Evolutionary conservation across 371 early-diverging fungal genomes (phyloP).

Genomic region (Syncephalastrum contaminatum): DNA sequence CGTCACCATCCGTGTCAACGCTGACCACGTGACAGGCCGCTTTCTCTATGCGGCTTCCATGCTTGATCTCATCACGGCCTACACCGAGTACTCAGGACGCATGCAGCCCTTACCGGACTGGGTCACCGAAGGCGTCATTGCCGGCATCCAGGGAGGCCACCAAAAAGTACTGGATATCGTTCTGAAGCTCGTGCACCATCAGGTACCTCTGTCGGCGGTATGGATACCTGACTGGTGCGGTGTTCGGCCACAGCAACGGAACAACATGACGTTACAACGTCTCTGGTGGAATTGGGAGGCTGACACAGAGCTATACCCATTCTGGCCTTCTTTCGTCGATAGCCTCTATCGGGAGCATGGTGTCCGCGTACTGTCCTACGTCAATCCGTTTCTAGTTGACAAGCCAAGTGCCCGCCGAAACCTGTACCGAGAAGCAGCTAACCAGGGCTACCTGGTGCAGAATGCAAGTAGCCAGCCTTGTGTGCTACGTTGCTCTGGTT

Average conservation of each 20-base stretch:
- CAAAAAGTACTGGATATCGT: slow-evolving; percentile 35
- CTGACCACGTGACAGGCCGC: slow-evolving; percentile 31
- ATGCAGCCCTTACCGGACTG: slow-evolving; percentile 52
- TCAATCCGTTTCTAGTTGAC: slow-evolving; percentile 37
- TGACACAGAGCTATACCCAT: slow-evolving; percentile 39
- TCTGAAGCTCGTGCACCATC: slow-evolving; percentile 19
- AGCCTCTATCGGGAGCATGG: slow-evolving; percentile 16
- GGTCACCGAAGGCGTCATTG: slow-evolving; percentile 42
- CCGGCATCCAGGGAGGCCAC: slow-evolving; percentile 49
- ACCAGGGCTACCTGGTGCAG: slow-evolving; percentile 34
- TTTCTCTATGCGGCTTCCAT: slow-evolving; percentile 42
- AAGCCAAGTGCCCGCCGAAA: slow-evolving; percentile 28
- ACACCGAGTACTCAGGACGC: slow-evolving; percentile 46
- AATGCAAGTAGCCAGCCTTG: slow-evolving; percentile 10
- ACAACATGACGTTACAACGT: too few species aligned
- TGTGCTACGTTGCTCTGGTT: slow-evolving; percentile 16
- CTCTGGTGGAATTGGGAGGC: slow-evolving; percentile 58
- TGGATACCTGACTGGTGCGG: slow-evolving; percentile 56
- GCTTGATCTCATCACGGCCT: slow-evolving; percentile 47
- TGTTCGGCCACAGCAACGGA: slow-evolving; percentile 30
- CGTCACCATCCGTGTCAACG: slow-evolving; percentile 37
- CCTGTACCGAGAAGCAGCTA: slow-evolving; percentile 33
- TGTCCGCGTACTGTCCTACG: slow-evolving; percentile 34
- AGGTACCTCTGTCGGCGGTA: slow-evolving; percentile 41
- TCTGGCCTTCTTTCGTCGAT: slow-evolving; percentile 41